Evolutionary conservation across 257 asterid genomes (phyloP), one percentile per base, ranked within the genome.

Genomic region (Apocynum venetum): DNA sequence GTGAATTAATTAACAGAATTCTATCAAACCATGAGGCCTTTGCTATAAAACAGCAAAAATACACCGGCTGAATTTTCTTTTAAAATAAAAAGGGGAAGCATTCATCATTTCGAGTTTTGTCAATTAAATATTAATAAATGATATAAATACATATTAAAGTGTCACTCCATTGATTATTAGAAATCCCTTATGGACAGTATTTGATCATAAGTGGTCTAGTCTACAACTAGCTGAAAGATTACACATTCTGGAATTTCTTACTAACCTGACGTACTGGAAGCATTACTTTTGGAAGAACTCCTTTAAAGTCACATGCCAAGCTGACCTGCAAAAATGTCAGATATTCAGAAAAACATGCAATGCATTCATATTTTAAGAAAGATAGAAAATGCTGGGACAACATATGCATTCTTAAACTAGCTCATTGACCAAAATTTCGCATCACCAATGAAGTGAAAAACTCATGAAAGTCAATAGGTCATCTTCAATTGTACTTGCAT

Each of bases 241-340:
- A 46, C 19, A 19, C 0, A 44, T 55, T 12, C 25, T 14, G 10
- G 11, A 66, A 47, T 11, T 41, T 38, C 53, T 11, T 14, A 72
- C 86, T 80, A 57, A 91, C 98, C 95, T 94, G 97, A 55, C 88
- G 90, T 6, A 80, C 93, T 85, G 80, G 95, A 85, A 85, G 86
- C 80, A 91, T 76, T 79, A 95, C 85, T 87, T 93, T 93, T 66
- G 96, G 91, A 80, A 93, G 96, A 78, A 95, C 90, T 55, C 98
- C 97, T 85, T 90, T 95, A 87, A 85, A 86, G 44, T 78, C 78
- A 86, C 95, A 93, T 44, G 80, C 97, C 89, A 89, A 83, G 84
- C 88, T 91, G 44, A 95, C 86, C 99, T 95, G 96, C 82, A 88
- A 74, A 73, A 52, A 74, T 51, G 65, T 71, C 47, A 61, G 44